phyloP scores from a whole-genome alignment of 1,139 yeast species.

The Lodderomyces elongisporus region DNA sequence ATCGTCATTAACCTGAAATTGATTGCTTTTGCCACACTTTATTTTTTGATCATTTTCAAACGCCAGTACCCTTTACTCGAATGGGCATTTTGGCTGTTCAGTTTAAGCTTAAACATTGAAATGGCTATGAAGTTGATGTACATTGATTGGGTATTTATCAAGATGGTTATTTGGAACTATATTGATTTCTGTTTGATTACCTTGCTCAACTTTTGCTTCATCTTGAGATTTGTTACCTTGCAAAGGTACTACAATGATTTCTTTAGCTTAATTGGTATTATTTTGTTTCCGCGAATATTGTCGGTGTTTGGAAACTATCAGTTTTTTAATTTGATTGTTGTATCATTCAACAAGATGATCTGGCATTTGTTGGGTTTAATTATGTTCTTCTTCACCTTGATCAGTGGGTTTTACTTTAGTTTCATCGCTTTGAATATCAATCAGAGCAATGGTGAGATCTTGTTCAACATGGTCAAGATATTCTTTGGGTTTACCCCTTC shows the following conservation, averaged over 20 bases:
- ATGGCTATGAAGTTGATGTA: conserved; percentile 34
- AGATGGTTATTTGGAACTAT: conserved; percentile 40
- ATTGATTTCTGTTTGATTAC: conserved; percentile 31
- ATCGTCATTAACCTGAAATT: conserved; percentile 37
- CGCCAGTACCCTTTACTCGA: conserved; percentile 19
- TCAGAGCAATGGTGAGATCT: conserved; percentile 43
- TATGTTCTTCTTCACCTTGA: conserved; percentile 46
- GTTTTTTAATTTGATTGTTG: conserved; percentile 49
- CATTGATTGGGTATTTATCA: conserved; percentile 38
- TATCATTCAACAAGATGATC: conserved; percentile 51
- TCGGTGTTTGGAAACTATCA: conserved; percentile 52
- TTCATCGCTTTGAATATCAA: conserved; percentile 49
- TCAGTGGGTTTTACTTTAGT: conserved; percentile 56
- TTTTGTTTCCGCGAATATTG: conserved; percentile 51
- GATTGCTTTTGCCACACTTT: conserved; percentile 27
- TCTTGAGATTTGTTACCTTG: conserved; percentile 17
- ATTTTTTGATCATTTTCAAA: conserved; percentile 28
- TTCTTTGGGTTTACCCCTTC: conserved; percentile 63
- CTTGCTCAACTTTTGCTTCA: conserved; percentile 28
- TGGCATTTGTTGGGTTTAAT: conserved; percentile 52
- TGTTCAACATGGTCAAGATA: conserved; percentile 51
- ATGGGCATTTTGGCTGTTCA: conserved; percentile 30
- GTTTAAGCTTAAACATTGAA: conserved; percentile 35
- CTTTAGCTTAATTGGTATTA: conserved; percentile 46
- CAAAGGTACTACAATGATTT: conserved; percentile 26